Evolutionary conservation across 495 filamentous ascomycete genomes (phyloP).

Genomic region (Jackrogersella minutella): DNA sequence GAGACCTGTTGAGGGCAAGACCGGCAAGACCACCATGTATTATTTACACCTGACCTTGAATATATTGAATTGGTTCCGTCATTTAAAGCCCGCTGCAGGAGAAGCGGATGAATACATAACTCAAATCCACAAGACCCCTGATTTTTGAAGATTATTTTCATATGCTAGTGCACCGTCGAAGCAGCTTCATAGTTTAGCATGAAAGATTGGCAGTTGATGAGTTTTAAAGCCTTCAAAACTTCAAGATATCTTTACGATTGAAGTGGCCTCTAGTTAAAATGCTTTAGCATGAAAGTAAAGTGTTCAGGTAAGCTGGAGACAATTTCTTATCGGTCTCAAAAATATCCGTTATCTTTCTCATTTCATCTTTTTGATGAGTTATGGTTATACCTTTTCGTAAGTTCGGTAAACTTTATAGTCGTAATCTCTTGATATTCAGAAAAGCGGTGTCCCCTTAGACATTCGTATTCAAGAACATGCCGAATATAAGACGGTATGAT

Average conservation of each 20-base stretch:
- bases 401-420: no score
- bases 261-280: background rate
- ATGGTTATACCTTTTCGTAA: no score
- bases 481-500: conserved; percentile 9
- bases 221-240: background rate
- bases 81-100: conserved; percentile 5
- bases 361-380: conserved; percentile 14
- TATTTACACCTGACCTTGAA: background rate
- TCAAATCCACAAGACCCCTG: background rate
- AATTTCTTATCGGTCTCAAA: conserved; percentile 23
- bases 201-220: no score
- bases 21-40: conserved; percentile 2
- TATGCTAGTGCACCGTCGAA: background rate
- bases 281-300: background rate
- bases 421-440: no score
- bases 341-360: conserved; percentile 7
- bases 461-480: background rate
- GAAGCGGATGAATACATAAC: background rate
- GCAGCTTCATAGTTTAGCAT: background rate
- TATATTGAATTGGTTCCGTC: background rate
- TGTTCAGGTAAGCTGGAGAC: background rate
- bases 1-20: no score
- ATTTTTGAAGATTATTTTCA: background rate
- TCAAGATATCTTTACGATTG: background rate
- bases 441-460: no score